A percentile compares a stretch with the other conserved stretches of the same genome.
phyloP scores from a whole-genome alignment of 2,329 filamentous ascomycete genomes.

The Calycina herbarum region DNA sequence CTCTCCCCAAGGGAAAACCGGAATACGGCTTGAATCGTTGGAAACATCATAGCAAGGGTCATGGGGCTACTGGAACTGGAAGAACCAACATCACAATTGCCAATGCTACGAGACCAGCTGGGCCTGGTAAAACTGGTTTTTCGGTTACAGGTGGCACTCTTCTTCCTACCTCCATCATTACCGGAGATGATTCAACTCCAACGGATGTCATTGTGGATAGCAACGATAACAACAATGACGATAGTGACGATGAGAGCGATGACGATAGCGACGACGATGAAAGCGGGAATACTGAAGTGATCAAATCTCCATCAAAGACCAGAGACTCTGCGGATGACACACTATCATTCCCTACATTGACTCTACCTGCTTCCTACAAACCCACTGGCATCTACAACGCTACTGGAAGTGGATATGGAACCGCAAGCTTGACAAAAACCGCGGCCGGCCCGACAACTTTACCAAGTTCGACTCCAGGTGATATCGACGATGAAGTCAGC shows the following conservation, averaged over 20 bases:
- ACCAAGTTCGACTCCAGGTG: conserved; percentile 3
- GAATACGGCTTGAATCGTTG: neutral
- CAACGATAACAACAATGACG: neutral
- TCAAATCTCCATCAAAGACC: neutral
- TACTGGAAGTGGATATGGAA: neutral
- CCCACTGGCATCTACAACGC: neutral
- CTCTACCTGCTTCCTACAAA: neutral
- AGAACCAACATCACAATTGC: neutral
- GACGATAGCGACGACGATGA: conserved; percentile 6
- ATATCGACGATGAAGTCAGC: neutral
- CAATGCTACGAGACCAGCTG: conserved; percentile 9
- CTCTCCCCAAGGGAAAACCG: conserved; percentile 6
- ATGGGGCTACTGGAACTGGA: neutral
- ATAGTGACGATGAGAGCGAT: neutral
- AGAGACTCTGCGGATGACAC: neutral
- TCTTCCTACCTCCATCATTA: neutral
- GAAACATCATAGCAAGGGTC: conserved; percentile 1
- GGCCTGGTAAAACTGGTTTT: neutral
- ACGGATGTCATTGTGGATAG: neutral
- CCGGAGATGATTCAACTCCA: neutral
- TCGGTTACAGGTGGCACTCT: neutral
- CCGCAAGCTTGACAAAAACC: neutral
- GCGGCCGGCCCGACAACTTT: neutral
- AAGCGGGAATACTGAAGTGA: neutral
- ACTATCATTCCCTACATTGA: neutral